These are phyloP conservation scores for Mycotypha africana DNA, from an alignment of 371 early-diverging fungal species.

Conservation along the genomic window DNA sequence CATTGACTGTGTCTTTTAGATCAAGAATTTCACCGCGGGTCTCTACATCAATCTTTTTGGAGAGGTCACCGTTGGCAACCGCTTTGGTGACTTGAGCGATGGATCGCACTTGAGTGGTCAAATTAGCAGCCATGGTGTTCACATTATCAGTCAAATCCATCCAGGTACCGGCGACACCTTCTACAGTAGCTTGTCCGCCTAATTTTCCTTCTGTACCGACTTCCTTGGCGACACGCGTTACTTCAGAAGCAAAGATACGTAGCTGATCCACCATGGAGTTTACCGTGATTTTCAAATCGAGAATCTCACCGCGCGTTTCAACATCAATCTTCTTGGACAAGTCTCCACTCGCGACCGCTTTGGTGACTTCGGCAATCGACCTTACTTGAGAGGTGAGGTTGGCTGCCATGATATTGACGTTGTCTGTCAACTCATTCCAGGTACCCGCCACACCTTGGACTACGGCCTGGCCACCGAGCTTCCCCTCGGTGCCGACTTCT, in stretches of 20 bases:
- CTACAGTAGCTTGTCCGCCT: slow-evolving; percentile 53
- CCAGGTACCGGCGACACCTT: slow-evolving; percentile 59
- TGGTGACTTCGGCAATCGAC: slow-evolving; percentile 30
- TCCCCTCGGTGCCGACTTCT: slow-evolving; percentile 63
- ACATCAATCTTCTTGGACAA: slow-evolving; percentile 38
- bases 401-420: slow-evolving; percentile 49
- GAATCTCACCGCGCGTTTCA: slow-evolving; percentile 36
- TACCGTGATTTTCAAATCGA: slow-evolving; percentile 36
- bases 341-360: slow-evolving; percentile 30
- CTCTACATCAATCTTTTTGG: slow-evolving; percentile 33
- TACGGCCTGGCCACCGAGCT: slow-evolving; percentile 52
- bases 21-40: slow-evolving; percentile 18
- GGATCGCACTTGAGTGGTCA: slow-evolving; percentile 52
- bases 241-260: slow-evolving; percentile 46
- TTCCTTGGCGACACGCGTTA: slow-evolving; percentile 48
- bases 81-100: slow-evolving; percentile 57
- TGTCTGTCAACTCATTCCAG: slow-evolving; percentile 58
- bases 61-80: slow-evolving; percentile 46
- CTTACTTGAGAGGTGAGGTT: slow-evolving; percentile 42
- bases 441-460: slow-evolving; percentile 53
- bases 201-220: slow-evolving; percentile 57
- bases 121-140: slow-evolving; percentile 57
- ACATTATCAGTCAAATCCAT: slow-evolving; percentile 58
- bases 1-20: slow-evolving; percentile 14
- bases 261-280: slow-evolving; percentile 58